Conservation (phyloP, 257 asterid genomes). For the Penstemon newberryi region DNA sequence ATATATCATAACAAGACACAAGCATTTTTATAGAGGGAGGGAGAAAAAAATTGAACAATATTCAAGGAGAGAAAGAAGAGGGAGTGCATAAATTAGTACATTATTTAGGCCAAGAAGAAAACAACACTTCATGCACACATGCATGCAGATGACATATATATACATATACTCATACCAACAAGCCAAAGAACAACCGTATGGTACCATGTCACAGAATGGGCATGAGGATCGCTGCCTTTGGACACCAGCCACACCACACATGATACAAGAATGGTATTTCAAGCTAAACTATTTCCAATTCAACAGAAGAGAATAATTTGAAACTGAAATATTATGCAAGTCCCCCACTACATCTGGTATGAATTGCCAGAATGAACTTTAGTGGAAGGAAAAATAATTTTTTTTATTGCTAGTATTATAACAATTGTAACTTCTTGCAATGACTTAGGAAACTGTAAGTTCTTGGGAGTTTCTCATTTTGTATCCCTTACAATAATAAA, state of each 20-base stretch:
- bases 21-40: not conserved
- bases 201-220: no score
- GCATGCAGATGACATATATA: not conserved
- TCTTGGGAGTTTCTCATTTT: not conserved
- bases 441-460: not conserved
- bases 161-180: no score
- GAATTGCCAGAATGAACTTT: conserved; percentile 6
- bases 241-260: no score
- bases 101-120: no score
- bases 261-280: conserved; percentile 3
- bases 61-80: not conserved
- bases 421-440: conserved; percentile 8
- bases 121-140: not conserved
- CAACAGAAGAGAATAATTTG: not conserved
- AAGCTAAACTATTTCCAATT: conserved; percentile 8
- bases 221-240: no score
- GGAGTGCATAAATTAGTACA: no score
- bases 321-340: not conserved
- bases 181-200: no score
- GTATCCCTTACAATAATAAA: no score
- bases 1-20: not conserved
- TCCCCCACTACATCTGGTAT: not conserved
- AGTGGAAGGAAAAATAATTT: not conserved
- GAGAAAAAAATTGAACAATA: not conserved
- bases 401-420: conserved; percentile 7